Conservation (phyloP, 306 rosid species). For the Sophora flavescens region DNA sequence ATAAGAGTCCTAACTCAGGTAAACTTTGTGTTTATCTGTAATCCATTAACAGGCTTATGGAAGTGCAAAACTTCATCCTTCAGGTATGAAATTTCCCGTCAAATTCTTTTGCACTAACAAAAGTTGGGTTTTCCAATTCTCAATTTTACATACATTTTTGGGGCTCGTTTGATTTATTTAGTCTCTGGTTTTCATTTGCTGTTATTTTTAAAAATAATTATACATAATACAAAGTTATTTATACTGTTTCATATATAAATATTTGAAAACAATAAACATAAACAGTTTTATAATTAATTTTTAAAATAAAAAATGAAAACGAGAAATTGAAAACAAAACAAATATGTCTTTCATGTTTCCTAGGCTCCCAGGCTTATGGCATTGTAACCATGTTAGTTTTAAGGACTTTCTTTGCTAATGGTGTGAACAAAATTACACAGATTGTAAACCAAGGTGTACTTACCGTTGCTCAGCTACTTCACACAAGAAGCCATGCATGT, state of each 20-base stretch:
- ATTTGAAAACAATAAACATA: too few relatives aligned
- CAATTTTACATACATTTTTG: too few relatives aligned
- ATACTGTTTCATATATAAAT: too few relatives aligned
- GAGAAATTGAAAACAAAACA: too few relatives aligned
- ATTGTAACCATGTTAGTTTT: not conserved
- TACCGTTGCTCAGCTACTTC: slow-evolving; percentile 88
- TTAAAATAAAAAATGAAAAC: too few relatives aligned
- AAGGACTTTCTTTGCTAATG: not conserved
- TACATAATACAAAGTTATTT: too few relatives aligned
- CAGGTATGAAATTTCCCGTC: slow-evolving; percentile 53
- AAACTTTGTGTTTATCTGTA: not conserved
- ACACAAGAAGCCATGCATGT: slow-evolving; percentile 96
- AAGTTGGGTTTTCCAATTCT: not conserved
- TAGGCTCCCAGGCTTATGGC: too few relatives aligned
- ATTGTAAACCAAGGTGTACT: slow-evolving; percentile 69
- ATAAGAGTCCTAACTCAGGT: slow-evolving; percentile 1
- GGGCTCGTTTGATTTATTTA: too few relatives aligned
- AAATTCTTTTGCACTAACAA: not conserved
- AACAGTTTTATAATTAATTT: too few relatives aligned
- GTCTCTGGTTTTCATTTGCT: too few relatives aligned
- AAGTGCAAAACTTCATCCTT: slow-evolving; percentile 58
- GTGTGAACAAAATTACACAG: slow-evolving; percentile 41
- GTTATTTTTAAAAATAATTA: too few relatives aligned
- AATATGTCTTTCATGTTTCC: not conserved
- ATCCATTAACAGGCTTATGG: slow-evolving; percentile 55